Percentiles rank a stretch among this genome's conserved stretches.
These are phyloP conservation scores for Metschnikowia orientalis DNA, from an alignment of 805 yeast genomes.

Conservation along the genomic window DNA sequence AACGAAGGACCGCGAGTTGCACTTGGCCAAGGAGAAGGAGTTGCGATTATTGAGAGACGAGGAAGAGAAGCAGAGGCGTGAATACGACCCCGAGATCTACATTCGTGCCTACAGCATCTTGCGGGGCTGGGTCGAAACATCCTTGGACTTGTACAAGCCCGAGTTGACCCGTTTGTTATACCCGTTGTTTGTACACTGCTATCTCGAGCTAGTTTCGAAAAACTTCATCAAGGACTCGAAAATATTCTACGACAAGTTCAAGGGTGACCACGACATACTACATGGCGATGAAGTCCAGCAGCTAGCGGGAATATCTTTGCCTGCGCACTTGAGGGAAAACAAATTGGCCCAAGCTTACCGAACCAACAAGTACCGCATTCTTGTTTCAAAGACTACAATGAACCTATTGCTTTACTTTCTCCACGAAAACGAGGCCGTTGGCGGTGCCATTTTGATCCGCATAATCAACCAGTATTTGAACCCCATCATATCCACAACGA, in stretches of 20 bases:
- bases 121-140: constrained; percentile 84
- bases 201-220: constrained; percentile 69
- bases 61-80: constrained; percentile 42
- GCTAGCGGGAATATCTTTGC: constrained; percentile 68
- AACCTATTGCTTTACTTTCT: constrained; percentile 79
- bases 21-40: constrained; percentile 38
- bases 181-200: constrained; percentile 91
- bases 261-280: constrained; percentile 64
- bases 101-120: constrained; percentile 76
- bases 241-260: constrained; percentile 68
- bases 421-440: constrained; percentile 87
- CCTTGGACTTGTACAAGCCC: constrained; percentile 86
- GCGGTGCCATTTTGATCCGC: constrained; percentile 84
- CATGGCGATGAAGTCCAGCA: constrained; percentile 76
- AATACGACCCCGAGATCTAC: constrained; percentile 65
- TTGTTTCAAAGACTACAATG: constrained; percentile 77
- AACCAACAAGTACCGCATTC: constrained; percentile 66
- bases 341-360: constrained; percentile 74
- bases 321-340: constrained; percentile 80
- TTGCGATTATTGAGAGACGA: constrained; percentile 35
- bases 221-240: constrained; percentile 60
- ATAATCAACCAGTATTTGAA: constrained; percentile 80
- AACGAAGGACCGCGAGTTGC: constrained; percentile 33
- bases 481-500: constrained; percentile 39
- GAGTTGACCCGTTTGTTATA: constrained; percentile 79